Conservation (phyloP, 176 grass and related monocot species). For the Oryza glumipatula region DNA sequence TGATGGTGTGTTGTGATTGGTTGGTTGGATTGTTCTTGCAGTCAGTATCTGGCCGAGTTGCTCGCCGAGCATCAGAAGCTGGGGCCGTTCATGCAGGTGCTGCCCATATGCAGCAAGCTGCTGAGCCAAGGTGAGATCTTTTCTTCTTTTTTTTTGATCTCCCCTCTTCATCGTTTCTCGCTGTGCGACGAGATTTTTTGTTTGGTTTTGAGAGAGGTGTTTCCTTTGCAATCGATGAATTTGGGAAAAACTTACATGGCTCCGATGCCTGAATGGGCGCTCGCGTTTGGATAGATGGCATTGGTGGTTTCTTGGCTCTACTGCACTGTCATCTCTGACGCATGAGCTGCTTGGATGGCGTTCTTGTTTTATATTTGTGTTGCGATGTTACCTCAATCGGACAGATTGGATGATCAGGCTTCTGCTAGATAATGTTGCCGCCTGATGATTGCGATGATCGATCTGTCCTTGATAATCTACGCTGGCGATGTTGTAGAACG, state of each 20-base stretch:
- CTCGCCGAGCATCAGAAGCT: slow-evolving; percentile 95
- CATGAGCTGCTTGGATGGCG: neutral
- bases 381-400: neutral
- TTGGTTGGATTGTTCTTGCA: slow-evolving; percentile 38
- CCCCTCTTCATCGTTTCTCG: slow-evolving; percentile 22
- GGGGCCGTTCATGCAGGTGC: slow-evolving; percentile 94
- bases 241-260: slow-evolving; percentile 17
- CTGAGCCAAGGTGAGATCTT: slow-evolving; percentile 84
- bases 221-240: slow-evolving; percentile 32
- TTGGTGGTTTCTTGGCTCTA: slow-evolving; percentile 7
- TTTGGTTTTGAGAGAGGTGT: slow-evolving; percentile 15
- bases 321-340: neutral
- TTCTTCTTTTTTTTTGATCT: slow-evolving; percentile 43
- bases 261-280: slow-evolving; percentile 33
- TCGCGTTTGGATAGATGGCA: slow-evolving; percentile 31
- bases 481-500: neutral
- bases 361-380: slow-evolving; percentile 30
- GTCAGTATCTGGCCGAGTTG: slow-evolving; percentile 89
- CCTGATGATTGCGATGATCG: neutral
- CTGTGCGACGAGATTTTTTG: slow-evolving; percentile 26
- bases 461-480: slow-evolving; percentile 5
- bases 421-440: slow-evolving; percentile 34
- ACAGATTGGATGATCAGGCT: slow-evolving; percentile 21
- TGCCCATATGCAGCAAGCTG: slow-evolving; percentile 92
- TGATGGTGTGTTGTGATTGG: slow-evolving; percentile 10